Percentiles rank a stretch among this genome's conserved stretches.
These are phyloP conservation scores for Hortiboletus rubellus DNA, from an alignment of 1,284 basidiomycete species.

Conservation along the genomic window DNA sequence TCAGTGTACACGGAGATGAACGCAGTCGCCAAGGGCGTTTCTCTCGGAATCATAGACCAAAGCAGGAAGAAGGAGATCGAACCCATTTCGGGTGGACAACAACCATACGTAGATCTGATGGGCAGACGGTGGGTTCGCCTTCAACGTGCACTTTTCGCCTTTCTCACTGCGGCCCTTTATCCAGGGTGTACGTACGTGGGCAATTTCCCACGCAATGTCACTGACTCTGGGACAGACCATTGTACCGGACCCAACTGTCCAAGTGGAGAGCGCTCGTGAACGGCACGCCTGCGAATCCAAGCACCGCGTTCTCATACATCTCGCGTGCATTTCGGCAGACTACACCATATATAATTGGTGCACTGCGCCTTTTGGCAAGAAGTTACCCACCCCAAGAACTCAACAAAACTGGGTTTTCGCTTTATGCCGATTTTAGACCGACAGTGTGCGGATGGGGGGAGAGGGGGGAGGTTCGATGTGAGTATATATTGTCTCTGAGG, in stretches of 20 bases:
- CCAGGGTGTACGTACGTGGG: slow-evolving; percentile 52
- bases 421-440: slow-evolving; percentile 81
- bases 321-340: slow-evolving; percentile 78
- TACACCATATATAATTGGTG: slow-evolving; percentile 74
- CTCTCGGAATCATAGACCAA: slow-evolving; percentile 70
- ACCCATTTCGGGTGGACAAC: slow-evolving; percentile 60
- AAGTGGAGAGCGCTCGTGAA: slow-evolving; percentile 84
- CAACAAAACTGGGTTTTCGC: slow-evolving; percentile 63
- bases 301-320: slow-evolving; percentile 78
- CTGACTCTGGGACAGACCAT: slow-evolving; percentile 54
- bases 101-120: slow-evolving; percentile 93
- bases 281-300: slow-evolving; percentile 71
- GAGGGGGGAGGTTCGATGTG: slow-evolving; percentile 64
- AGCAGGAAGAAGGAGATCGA: slow-evolving; percentile 55
- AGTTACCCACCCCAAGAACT: slow-evolving; percentile 69
- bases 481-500: slow-evolving; percentile 57
- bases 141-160: not conserved
- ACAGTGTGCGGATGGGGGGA: slow-evolving; percentile 73
- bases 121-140: slow-evolving; percentile 65
- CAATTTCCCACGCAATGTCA: not conserved
- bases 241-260: slow-evolving; percentile 68
- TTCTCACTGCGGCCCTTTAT: not conserved
- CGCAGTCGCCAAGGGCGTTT: slow-evolving; percentile 79
- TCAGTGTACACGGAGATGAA: slow-evolving; percentile 94
- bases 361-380: slow-evolving; percentile 73